Evolutionary conservation across 352 stramenopile species (phyloP).

Genomic region (Achlya hypogyna): DNA sequence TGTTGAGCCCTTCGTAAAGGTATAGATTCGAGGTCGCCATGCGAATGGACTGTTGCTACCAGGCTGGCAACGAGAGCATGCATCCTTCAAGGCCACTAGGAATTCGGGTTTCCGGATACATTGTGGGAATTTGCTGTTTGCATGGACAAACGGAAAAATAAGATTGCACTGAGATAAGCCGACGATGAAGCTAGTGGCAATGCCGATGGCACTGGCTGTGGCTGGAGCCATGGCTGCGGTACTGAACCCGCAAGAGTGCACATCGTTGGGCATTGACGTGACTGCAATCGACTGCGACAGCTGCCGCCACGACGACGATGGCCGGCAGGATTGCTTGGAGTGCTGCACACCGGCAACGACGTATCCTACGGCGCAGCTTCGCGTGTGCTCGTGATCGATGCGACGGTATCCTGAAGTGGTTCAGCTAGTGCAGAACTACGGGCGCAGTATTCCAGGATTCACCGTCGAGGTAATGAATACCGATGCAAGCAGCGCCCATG

Average conservation of each 20-base stretch:
- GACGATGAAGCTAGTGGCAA: too few species aligned
- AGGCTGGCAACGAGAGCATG: too few species aligned
- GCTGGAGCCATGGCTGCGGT: not conserved
- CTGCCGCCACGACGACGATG: not conserved
- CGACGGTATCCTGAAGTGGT: constrained; percentile 12
- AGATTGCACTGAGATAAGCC: too few species aligned
- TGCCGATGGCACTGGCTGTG: not conserved
- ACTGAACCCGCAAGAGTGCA: not conserved
- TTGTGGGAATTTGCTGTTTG: too few species aligned
- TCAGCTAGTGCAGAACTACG: not conserved
- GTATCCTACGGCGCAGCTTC: not conserved
- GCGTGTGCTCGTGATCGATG: constrained; percentile 13
- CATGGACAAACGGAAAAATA: too few species aligned
- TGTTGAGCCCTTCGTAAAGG: too few species aligned
- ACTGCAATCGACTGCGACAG: not conserved
- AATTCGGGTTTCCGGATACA: too few species aligned
- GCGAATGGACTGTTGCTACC: too few species aligned
- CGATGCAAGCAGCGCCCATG: too few species aligned
- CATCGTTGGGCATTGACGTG: not conserved
- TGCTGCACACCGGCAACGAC: not conserved
- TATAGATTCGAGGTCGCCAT: too few species aligned
- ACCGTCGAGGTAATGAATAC: constrained; percentile 11
- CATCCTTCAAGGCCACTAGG: too few species aligned
- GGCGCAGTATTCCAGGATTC: not conserved
- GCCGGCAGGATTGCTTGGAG: not conserved